phyloP scores from a whole-genome alignment of 2,329 filamentous ascomycete genomes.

The Talaromyces funiculosus region DNA sequence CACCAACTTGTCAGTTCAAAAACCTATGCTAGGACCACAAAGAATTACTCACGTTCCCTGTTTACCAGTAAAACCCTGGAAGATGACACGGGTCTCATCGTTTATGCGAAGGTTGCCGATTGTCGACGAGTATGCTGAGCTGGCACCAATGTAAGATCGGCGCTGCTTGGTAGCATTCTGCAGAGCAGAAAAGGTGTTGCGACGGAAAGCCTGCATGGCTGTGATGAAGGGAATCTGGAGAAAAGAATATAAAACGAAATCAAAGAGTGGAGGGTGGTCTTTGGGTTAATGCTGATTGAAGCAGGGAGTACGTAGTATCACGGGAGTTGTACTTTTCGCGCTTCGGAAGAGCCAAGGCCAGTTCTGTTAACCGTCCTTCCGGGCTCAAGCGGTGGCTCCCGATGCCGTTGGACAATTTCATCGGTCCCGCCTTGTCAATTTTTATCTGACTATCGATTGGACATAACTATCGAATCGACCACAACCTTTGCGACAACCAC shows the following conservation, averaged over 20 bases:
- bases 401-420: background rate
- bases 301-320: background rate
- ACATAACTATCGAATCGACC: background rate
- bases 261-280: conserved; percentile 8
- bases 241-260: conserved; percentile 12
- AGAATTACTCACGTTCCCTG: conserved; percentile 75
- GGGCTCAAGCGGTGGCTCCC: conserved; percentile 11
- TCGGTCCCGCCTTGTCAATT: conserved; percentile 8
- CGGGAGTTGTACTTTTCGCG: conserved; percentile 11
- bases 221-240: conserved; percentile 18
- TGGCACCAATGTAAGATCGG: conserved; percentile 68
- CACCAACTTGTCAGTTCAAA: conserved; percentile 28
- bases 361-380: conserved; percentile 8
- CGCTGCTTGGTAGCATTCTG: conserved; percentile 55
- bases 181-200: conserved; percentile 65
- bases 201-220: conserved; percentile 76
- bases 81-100: conserved; percentile 86
- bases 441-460: background rate
- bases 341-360: conserved; percentile 11
- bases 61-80: conserved; percentile 95
- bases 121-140: conserved; percentile 65
- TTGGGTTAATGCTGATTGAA: background rate
- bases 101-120: conserved; percentile 89
- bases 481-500: background rate
- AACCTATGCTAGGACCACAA: conserved; percentile 1